Base-by-base conservation (phyloP, 495 filamentous ascomycete species). In the Antarctomyces pellizariae region DNA sequence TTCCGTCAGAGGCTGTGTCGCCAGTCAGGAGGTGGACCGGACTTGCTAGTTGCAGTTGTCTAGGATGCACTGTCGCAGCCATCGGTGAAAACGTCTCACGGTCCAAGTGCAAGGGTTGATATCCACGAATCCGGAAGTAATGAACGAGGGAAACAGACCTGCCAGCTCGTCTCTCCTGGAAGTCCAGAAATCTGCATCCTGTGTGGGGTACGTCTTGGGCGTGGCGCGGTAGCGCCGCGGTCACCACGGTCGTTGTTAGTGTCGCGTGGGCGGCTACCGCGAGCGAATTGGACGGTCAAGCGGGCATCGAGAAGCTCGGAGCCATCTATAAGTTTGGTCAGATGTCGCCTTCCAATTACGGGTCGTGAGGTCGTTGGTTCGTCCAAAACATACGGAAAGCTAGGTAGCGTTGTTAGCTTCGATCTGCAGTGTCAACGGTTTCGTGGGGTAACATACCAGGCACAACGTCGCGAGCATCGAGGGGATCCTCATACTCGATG, bases 171-270 rank as follows among this genome's bases (percentile, higher is more conserved):
- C 62, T 95, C 89, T 53, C 63, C 63, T 43, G 84, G 83, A 55
- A 97, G 82, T 57, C 82, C 83, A 63, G 76, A 75, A 41, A 97
- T 83, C 51, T 80, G 69, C 86, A 97, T 93, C 46, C 86, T 79
- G 50, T 75, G 79, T 32, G 77, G 70, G 39, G 89, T 97, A 46
- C 86, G 83, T 37, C 86, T 70, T 21, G 86, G 84, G 42, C 89
- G 82, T 38, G 86, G 86, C 42, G 74, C 68, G 31, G 59, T 67
- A n/a, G n/a, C n/a, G n/a, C n/a, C n/a, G 44, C 80, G 77, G 45
- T 91, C 74, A 61, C n/a, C 57, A 30, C 57, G 54, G 44, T 60
- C 63, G 44, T 62, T 57, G 48, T 70, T 71, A 36, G 54, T 60
- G 52, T 92, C 77, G 42, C 75, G 76, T 47, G 73, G 80, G 45